Evolutionary conservation across 2,329 filamentous ascomycete species (phyloP), one percentile per base, ranked within the genome.

Genomic region (Phyllosticta citrichinensis): DNA sequence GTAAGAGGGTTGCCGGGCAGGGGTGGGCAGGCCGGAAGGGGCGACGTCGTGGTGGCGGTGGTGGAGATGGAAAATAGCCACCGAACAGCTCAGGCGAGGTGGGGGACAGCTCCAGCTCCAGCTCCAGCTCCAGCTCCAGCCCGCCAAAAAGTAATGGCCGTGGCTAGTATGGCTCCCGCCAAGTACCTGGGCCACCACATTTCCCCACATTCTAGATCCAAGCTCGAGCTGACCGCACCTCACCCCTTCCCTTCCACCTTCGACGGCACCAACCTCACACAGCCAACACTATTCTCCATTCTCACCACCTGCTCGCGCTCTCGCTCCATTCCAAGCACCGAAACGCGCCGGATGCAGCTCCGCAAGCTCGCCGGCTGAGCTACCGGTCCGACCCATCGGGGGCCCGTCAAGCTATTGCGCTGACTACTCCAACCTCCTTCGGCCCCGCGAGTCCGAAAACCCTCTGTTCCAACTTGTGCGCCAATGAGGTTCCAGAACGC

Each of bases 361-460:
- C 20, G 52, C 52, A 53, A 53, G 6, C 17, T 17, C 54, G 25
- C 54, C 53, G 53, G 47, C 24, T 50, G 53, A 56, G 54, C 40
- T 54, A 50, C 53, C 33, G 25, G 24, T 25, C 55, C 52, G 40
- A 17, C 55, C 59, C 19, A 27, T 25, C 55, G 47, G 35, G 17
- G 14, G 22, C 33, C 20, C 58, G 52, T 30, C 40, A n/a, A 3
- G n/a, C 25, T 35, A 27, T 20, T 54, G 6, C 27, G 22, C 55
- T 56, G 54, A 61, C 33, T 61, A 55, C 20, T 9, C 55, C 14
- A 57, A 19, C 9, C 54, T 14, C 47, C 59, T 52, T 61, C 59
- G 59, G 59, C 59, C 59, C 59, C 59, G 59, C 59, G 47, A 24
- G 59, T 61, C 59, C 59, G 59, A 61, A 47, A 55, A 47, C 30